phyloP scores from a whole-genome alignment of 495 filamentous ascomycete species.

The Tuber brumale region DNA sequence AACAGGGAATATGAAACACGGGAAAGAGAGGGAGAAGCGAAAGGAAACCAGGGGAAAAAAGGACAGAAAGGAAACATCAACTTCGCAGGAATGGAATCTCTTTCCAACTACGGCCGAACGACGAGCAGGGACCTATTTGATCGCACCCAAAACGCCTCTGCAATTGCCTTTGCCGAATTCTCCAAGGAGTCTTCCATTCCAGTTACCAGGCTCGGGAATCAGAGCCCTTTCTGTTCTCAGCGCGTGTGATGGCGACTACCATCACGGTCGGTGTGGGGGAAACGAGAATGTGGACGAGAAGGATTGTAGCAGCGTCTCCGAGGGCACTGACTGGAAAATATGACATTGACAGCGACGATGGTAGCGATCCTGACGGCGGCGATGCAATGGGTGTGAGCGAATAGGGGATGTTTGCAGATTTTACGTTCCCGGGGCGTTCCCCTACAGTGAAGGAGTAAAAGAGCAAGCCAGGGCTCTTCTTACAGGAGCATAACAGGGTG shows the following conservation, averaged over 20 bases:
- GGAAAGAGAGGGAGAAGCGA: no score
- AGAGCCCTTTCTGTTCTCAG: conserved; percentile 43
- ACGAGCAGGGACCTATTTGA: conserved; percentile 43
- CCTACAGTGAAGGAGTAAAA: conserved; percentile 50
- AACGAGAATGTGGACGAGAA: conserved; percentile 17
- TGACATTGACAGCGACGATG: conserved; percentile 69
- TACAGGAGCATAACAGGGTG: conserved; percentile 48
- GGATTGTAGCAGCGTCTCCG: conserved; percentile 67
- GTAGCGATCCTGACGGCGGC: conserved; percentile 81
- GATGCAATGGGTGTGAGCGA: conserved; percentile 89
- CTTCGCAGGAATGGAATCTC: conserved; percentile 12
- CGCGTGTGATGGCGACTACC: conserved; percentile 42
- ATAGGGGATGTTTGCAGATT: conserved; percentile 72
- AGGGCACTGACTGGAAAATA: conserved; percentile 81
- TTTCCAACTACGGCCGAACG: neutral
- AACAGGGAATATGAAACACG: no score
- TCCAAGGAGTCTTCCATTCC: conserved; percentile 50
- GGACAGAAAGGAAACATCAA: neutral
- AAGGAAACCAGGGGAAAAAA: no score
- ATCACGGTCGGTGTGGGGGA: conserved; percentile 41
- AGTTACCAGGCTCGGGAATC: conserved; percentile 53
- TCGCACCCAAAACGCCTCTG: conserved; percentile 71
- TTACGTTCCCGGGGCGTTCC: conserved; percentile 59
- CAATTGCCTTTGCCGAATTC: conserved; percentile 65
- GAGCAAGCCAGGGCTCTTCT: conserved; percentile 30